Base-by-base conservation (phyloP, 2,329 filamentous ascomycete genomes). In the Talaromyces pinophilus region DNA sequence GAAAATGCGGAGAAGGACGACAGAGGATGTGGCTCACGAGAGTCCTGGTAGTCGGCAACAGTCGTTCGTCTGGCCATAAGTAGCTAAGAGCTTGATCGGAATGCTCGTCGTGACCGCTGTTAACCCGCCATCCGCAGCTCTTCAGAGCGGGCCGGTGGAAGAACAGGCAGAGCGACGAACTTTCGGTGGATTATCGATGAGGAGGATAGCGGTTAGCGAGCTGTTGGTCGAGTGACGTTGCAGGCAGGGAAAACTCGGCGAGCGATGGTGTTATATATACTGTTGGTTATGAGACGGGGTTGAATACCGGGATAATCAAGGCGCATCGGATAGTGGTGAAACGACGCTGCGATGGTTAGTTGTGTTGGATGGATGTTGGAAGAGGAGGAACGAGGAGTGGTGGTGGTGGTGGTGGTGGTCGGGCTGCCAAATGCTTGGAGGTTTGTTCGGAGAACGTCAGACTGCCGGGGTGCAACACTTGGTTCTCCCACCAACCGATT, bases 61-160 rank as follows among this genome's bases (percentile, higher is more conserved):
- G 77, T 76, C 77, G 75, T 79, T 79, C 77, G 79, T 73, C 78
- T 81, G 77, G 79, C 80, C 80, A 82, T 82, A 81, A 77, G 79
- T 81, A 76, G 72, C 71, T 75, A 71, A 59, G 71, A 72, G 71
- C 71, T 73, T 59, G 71, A 72, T 74, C 70, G 66, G 73, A 71
- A 68, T 69, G 72, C 69, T 73, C 73, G 72, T 76, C 69, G 71
- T 75, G 70, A 70, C 73, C 70, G 72, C 76, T 73, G 72, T 73
- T 73, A 80, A 78, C 75, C 77, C 76, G 79, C 80, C 80, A 82
- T 82, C 73, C 78, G 78, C 74, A 73, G 71, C 71, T 73, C 64
- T 64, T 69, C 63, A 65, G 67, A 69, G 68, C 64, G 69, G 73
- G 66, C 62, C 62, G 60, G 35, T 67, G 69, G 66, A 65, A 66